Evolutionary conservation across 164 flowering plant species (phyloP), one percentile per base, ranked within the genome.

Genomic region (Cinnamomum chago): DNA sequence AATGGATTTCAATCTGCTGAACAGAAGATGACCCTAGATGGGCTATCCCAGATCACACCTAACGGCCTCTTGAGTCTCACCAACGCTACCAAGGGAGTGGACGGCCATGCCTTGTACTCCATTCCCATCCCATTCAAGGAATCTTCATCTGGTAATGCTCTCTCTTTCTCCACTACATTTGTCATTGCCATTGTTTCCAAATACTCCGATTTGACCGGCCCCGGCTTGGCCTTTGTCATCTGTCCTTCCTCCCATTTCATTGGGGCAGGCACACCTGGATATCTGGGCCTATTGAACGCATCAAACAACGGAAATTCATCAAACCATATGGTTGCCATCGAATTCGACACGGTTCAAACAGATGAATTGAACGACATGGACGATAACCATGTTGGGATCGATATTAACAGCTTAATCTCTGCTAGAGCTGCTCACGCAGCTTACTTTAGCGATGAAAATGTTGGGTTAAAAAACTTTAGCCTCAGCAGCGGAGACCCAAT

Each of bases 341-440:
- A 75, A 58, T 40, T 75, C 27, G 77, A 75, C 62, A 70, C 73
- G 24, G 24, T 10, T 51, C 3, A 10, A 2, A 64, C 70, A 12
- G 2, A 60, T 0, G 68, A 62, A 20, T 70, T 75, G 60, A 27
- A 51, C 0, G 77, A 75, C 15, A 62, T 18, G 1, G 73, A 62
- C 24, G 69, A 64, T 30, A 75, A 75, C 77, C 77, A 75, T 69
- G 73, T 75, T 11, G 77, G 77, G 2, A 64, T 75, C 17, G 73
- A 70, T 24, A 20, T 75, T 40, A 75, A 75, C 20, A 60, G 69
- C 27, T 24, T 75, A 18, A 20, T 17, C 5, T 62, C 77, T 2
- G 47, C 11, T 11, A n/a, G 2, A 2, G 23, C 68, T 15, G 27
- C 58, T 40, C 68, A 68, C 0, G 77, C 73, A 5, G 72, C 73